A percentile compares a stretch with the other conserved stretches of the same genome.
Evolutionary conservation across 208 protist genomes (phyloP).

Genomic region (Tritrichomonas foetus): DNA sequence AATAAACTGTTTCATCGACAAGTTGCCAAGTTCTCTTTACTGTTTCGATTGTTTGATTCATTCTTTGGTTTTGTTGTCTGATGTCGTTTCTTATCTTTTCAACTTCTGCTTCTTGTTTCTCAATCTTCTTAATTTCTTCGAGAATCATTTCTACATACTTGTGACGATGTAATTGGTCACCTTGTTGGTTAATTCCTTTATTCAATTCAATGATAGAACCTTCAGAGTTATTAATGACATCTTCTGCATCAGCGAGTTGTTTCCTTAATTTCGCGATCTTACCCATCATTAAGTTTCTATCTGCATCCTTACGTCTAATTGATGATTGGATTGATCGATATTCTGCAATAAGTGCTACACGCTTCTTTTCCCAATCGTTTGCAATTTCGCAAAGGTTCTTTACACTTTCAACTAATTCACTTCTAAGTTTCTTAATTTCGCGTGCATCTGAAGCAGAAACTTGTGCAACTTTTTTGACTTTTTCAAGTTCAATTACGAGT

Average conservation of each 20-base stretch:
- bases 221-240: neutral
- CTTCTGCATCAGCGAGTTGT: neutral
- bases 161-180: neutral
- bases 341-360: neutral
- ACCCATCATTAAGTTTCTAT: neutral
- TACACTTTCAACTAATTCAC: neutral
- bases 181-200: neutral
- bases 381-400: neutral
- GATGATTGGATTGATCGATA: neutral
- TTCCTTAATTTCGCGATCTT: neutral
- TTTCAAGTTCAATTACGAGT: neutral
- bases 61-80: neutral
- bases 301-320: neutral
- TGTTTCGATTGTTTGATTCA: neutral
- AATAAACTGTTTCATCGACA: neutral
- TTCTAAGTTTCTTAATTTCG: neutral
- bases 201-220: neutral
- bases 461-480: neutral
- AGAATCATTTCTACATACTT: neutral
- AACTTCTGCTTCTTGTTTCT: neutral
- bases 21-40: slow-evolving; percentile 28
- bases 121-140: neutral
- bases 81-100: neutral
- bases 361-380: neutral
- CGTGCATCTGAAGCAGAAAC: neutral